phyloP scores from a whole-genome alignment of 108 stramenopile genomes.

The Cyclotella cryptica region DNA sequence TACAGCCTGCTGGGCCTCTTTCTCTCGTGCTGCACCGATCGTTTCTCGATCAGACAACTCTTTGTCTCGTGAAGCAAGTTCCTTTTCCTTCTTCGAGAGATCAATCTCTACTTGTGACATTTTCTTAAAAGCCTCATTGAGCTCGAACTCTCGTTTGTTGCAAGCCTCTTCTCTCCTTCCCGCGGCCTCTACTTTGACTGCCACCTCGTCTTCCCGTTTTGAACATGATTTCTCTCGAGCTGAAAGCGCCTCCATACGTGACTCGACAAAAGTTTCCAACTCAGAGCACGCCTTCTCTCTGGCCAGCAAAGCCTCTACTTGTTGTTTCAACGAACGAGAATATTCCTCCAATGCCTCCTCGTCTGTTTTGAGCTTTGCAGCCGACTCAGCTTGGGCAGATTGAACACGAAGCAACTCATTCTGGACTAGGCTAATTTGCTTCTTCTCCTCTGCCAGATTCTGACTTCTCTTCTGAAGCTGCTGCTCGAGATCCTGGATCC shows the following conservation, averaged over 20 bases:
- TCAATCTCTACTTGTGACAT: conserved; percentile 20
- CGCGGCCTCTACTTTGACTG: neutral
- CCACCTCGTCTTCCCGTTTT: conserved; percentile 25
- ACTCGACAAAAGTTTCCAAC: conserved; percentile 33
- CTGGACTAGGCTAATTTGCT: conserved; percentile 25
- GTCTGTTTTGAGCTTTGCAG: conserved; percentile 20
- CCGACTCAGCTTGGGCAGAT: conserved; percentile 18
- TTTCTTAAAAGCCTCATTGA: conserved; percentile 6
- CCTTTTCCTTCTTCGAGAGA: conserved; percentile 11
- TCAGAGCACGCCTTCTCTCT: conserved; percentile 39
- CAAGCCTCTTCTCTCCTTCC: conserved; percentile 31
- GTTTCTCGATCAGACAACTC: conserved; percentile 26
- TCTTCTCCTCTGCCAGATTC: conserved; percentile 17
- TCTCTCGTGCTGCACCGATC: conserved; percentile 8
- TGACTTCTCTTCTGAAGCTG: conserved; percentile 4
- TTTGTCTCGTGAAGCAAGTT: conserved; percentile 19
- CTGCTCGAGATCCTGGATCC: conserved; percentile 3
- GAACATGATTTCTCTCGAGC: conserved; percentile 32
- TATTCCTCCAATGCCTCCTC: conserved; percentile 30
- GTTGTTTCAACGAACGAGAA: conserved; percentile 26
- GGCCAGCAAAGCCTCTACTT: conserved; percentile 19
- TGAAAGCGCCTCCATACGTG: conserved; percentile 23
- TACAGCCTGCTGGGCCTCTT: neutral
- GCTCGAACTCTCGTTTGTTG: conserved; percentile 23
- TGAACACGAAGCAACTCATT: conserved; percentile 32